Base-by-base conservation (phyloP, 2,329 filamentous ascomycete species). In the Arthrocladium fulminans region DNA sequence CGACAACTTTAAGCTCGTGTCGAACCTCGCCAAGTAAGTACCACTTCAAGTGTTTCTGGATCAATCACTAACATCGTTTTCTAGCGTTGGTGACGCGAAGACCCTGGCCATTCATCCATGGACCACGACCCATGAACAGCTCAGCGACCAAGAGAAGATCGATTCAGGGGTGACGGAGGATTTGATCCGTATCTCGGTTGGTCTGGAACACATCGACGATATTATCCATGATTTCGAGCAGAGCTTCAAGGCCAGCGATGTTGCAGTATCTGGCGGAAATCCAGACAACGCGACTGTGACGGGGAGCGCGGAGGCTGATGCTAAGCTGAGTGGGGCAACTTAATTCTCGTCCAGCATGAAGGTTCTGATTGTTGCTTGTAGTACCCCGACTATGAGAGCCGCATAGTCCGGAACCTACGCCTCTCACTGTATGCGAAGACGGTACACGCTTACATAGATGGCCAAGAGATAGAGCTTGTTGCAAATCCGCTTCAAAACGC, bases 1-100 rank as follows among this genome's bases (percentile, higher is more conserved):
- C 45, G 92, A 98, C 68, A 81, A 81, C 58, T 94, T 98, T 73
- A 92, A 94, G 76, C 71, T 98, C 58, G 88, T 97, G 60, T 94
- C 88, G 15, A 96, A 97, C 69, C 73, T 97, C 58, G 92, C 92
- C 50, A 98, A 98, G 73, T 77, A 66, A 57, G 65, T 59, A 46
- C 92, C 92, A 58, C 65, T 45, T 41, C 46, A 42, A 29, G 7
- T 13, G 17, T 32, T n/a, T 27, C 19, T 19, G n/a, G 24, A 27
- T 30, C 27, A 35, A 12, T 45, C 13, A 54, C 53, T 15, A 53
- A 35, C 17, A 8, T 39, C n/a, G 13, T 38, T 17, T n/a, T 46
- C 10, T 51, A 68, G 66, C 62, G 88, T 94, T n/a, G 88, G 88
- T 51, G 88, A 94, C 65, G 84, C 84, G 45, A 94, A 94, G 77